Evolutionary conservation across 495 filamentous ascomycete genomes (phyloP), one percentile per base, ranked within the genome.

Genomic region (Antarctomyces pellizariae): DNA sequence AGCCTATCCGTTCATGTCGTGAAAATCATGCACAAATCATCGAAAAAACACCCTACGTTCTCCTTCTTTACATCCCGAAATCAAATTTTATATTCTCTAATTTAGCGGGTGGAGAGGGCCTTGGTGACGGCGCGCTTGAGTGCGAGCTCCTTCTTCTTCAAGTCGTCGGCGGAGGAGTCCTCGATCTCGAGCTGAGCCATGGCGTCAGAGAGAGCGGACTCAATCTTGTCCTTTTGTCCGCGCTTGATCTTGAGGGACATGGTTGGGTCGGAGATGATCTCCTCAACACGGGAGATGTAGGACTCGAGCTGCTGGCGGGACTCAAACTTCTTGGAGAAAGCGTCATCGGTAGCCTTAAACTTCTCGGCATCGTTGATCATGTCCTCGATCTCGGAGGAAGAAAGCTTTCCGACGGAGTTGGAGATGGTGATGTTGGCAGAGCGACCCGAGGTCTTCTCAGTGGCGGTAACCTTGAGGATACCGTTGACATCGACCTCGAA

Each of bases 401-500:
- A 91, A 30, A 99, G 76, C 63, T 99, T 99, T 50, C 86, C 86
- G 46, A 99, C 86, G 32, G 86, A 90, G 67, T 99, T 99, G 49
- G 80, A 84, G 57, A 99, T 99, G 45, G 89, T 95, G 53, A 99
- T 99, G 67, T 99, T 99, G 52, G 86, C 86, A 44, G 65, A 83
- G 43, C 89, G 79, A 39, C 86, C 86, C 24, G 89, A 93, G 37
- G 83, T 80, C 74, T 99, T 99, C 64, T 99, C 86, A 20, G 82
- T 92, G 37, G 86, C 86, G 37, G 89, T 99, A 41, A 99, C 86
- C 70, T 99, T 99, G 45, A 99, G 73, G 52, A 99, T 95, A 71
- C 86, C 86, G 59, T 99, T 99, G 64, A 93, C 86, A 39, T 99
- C 86, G 47, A 99, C 86, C 59, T 99, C 86, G 55, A 99, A 95